A percentile compares a stretch with the other conserved stretches of the same genome.
phyloP scores from a whole-genome alignment of 2,329 filamentous ascomycete genomes.

The Hypoxylon sp. region DNA sequence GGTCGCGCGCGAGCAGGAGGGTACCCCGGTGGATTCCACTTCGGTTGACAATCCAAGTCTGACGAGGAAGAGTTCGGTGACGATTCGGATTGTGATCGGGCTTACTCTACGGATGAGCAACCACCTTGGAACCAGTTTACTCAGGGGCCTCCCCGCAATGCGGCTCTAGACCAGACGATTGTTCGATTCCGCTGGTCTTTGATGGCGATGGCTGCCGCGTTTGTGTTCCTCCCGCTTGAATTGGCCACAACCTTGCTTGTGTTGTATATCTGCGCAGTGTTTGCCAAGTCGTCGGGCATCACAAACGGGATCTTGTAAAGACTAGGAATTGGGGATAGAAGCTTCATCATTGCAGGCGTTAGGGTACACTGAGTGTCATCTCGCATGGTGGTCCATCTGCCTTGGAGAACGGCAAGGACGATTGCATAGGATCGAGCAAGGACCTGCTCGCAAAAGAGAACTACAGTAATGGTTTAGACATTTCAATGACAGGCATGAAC shows the following conservation, averaged over 20 bases:
- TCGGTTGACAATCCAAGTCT: constrained; percentile 63
- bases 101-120: constrained; percentile 34
- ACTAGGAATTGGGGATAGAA: constrained; percentile 50
- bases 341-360: constrained; percentile 52
- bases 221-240: constrained; percentile 53
- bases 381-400: constrained; percentile 31
- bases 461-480: constrained; percentile 38
- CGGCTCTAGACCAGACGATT: constrained; percentile 46
- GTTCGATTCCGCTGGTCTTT: constrained; percentile 52
- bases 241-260: constrained; percentile 52
- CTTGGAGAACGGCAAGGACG: constrained; percentile 27
- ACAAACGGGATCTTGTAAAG: constrained; percentile 50
- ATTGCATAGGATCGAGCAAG: constrained; percentile 36
- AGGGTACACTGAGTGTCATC: constrained; percentile 42
- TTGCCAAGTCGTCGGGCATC: constrained; percentile 51
- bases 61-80: constrained; percentile 56
- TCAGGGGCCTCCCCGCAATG: constrained; percentile 34
- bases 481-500: constrained; percentile 42
- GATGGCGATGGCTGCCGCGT: constrained; percentile 48
- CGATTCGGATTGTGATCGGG: constrained; percentile 54
- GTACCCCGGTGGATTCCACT: constrained; percentile 70
- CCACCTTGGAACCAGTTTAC: constrained; percentile 33
- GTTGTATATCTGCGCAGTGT: constrained; percentile 53
- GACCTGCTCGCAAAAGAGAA: constrained; percentile 34
- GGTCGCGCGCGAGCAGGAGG: constrained; percentile 60